Base-by-base conservation (phyloP, 2,329 filamentous ascomycete species). In the Pestalotiopsis fici region DNA sequence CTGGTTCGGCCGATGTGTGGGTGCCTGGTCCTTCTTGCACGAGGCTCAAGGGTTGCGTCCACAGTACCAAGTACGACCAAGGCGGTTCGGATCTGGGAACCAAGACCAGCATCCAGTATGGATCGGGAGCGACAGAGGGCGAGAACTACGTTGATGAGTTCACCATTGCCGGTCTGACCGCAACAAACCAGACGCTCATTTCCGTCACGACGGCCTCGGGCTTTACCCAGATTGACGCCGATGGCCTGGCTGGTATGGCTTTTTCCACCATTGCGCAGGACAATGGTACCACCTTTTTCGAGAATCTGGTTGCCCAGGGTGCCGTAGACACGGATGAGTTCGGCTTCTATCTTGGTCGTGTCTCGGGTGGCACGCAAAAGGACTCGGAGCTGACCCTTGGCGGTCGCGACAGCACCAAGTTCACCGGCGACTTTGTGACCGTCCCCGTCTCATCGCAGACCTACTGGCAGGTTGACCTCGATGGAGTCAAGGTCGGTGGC, bases 191-290 rank as follows among this genome's bases (percentile, higher is more conserved):
- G 28, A 65, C 70, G 18, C 78, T 79, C 62, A 71, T 81, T 4
- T 71, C 73, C 12, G 77, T 74, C 31, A 75, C 75, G 65, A 65
- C 73, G 64, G 75, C 69, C 54, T 71, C 66, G 25, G 80, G 77
- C 77, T 66, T 67, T 0, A 57, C 55, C 5, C 54, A 71, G 11
- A 70, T 76, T 6, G 68, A 79, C 1, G 75, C 73, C 4, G 75
- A 79, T 56, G 79, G 79, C n/a, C 79, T 81, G 69, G 61, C 80
- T 28, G 79, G 79, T 0, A 69, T 80, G 6, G 74, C 74, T 2
- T 81, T 80, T 31, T 68, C 69, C 18, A 74, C 73, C 35, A 79
- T 80, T 57, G 59, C 73, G 7, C 76, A 75, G 7, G 75, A 72
- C 18, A 71, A 71, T 56, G 72, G 78, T 1, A 71, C 70, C 3